Conservation (phyloP, 2,329 filamentous ascomycete species). For the Acephala macrosclerotiorum region DNA sequence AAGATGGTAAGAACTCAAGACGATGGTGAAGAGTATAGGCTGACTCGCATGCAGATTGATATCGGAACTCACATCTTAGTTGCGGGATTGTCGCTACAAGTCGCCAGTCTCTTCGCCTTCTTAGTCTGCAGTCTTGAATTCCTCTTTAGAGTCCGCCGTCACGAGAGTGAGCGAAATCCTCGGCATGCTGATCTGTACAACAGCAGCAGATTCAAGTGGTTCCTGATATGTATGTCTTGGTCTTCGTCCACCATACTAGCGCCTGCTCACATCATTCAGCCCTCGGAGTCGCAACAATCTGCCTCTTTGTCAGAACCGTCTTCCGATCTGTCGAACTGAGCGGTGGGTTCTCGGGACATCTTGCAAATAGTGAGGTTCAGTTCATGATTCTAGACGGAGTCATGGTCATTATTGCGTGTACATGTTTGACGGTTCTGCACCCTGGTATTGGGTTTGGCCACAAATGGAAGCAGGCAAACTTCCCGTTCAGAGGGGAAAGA, state of each 20-base stretch:
- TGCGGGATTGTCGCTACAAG: constrained; percentile 63
- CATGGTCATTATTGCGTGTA: constrained; percentile 42
- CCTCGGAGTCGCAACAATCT: constrained; percentile 56
- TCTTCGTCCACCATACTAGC: neutral
- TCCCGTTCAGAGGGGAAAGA: constrained; percentile 5
- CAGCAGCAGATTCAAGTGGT: constrained; percentile 24
- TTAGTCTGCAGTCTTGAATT: constrained; percentile 27
- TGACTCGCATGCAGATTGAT: constrained; percentile 36
- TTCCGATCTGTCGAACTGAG: constrained; percentile 66
- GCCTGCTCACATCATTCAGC: constrained; percentile 9
- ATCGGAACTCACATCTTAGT: constrained; percentile 63
- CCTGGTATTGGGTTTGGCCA: constrained; percentile 40
- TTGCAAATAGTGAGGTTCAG: constrained; percentile 54
- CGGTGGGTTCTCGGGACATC: constrained; percentile 57
- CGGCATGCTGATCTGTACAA: constrained; percentile 21
- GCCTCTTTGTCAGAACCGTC: constrained; percentile 61
- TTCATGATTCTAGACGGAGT: constrained; percentile 55
- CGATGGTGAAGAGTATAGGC: too few relatives aligned
- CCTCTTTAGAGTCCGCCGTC: neutral
- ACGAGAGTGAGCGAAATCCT: constrained; percentile 5
- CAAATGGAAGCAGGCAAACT: constrained; percentile 12
- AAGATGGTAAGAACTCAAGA: constrained; percentile 41
- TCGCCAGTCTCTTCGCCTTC: constrained; percentile 54
- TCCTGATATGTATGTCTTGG: constrained; percentile 17
- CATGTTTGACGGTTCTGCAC: constrained; percentile 43